Conservation (phyloP, 192 early-diverging fungal genomes). For the Entomortierella lignicola region DNA sequence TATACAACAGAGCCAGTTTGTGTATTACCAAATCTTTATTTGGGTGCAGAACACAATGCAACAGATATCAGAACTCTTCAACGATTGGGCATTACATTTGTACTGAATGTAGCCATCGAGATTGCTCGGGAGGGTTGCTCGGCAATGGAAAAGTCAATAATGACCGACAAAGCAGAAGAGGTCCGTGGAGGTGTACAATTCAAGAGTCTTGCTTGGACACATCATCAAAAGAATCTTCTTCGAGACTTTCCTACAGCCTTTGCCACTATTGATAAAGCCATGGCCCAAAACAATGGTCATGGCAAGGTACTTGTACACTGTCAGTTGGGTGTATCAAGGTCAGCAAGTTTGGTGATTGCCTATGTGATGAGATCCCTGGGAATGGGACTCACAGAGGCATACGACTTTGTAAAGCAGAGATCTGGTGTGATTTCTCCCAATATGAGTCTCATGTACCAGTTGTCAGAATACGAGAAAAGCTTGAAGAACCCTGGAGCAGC, state of each 20-base stretch:
- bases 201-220: slow-evolving; percentile 77
- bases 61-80: slow-evolving; percentile 61
- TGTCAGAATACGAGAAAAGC: slow-evolving; percentile 49
- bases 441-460: slow-evolving; percentile 52
- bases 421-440: slow-evolving; percentile 51
- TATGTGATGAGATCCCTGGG: slow-evolving; percentile 73
- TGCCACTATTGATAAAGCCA: slow-evolving; percentile 73
- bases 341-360: slow-evolving; percentile 71
- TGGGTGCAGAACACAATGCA: slow-evolving; percentile 75
- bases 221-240: slow-evolving; percentile 74
- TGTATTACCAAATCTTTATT: slow-evolving; percentile 75
- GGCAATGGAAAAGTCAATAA: slow-evolving; percentile 3
- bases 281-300: slow-evolving; percentile 20
- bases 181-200: slow-evolving; percentile 56
- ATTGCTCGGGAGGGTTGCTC: slow-evolving; percentile 55
- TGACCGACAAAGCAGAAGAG: neutral
- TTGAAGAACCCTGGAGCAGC: slow-evolving; percentile 17
- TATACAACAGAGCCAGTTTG: slow-evolving; percentile 68
- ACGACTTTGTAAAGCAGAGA: slow-evolving; percentile 58
- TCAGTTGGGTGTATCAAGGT: slow-evolving; percentile 76
- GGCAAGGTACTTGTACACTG: slow-evolving; percentile 79
- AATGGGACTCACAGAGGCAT: slow-evolving; percentile 65
- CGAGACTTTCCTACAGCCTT: slow-evolving; percentile 71
- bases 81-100: slow-evolving; percentile 63
- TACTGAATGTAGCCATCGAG: slow-evolving; percentile 83